Conservation (phyloP, 228 moss, liverwort and hornwort genomes). For the Sphagnum fallax region DNA sequence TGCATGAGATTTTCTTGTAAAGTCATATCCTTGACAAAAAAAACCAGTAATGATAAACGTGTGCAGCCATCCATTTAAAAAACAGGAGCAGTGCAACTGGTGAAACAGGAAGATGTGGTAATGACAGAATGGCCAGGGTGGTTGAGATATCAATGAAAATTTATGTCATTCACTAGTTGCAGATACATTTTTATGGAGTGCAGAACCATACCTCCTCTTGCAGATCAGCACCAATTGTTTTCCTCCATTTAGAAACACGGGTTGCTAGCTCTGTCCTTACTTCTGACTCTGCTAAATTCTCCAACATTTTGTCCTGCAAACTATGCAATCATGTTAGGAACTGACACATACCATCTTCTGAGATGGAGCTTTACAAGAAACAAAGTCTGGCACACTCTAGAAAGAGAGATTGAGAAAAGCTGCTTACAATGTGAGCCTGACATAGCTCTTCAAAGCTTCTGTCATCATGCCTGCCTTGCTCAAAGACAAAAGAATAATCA, state of each 20-base stretch:
- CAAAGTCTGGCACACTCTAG: not conserved
- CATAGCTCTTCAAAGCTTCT: conserved; percentile 50
- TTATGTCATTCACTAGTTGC: not conserved
- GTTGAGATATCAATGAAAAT: too few relatives aligned
- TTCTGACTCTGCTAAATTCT: conserved; percentile 31
- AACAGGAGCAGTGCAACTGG: too few relatives aligned
- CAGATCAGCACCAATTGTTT: conserved; percentile 40
- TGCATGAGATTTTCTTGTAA: not conserved
- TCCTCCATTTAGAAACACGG: conserved; percentile 46
- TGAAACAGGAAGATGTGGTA: too few relatives aligned
- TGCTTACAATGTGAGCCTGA: conserved; percentile 38
- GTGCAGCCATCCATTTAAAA: too few relatives aligned
- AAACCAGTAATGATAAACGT: too few relatives aligned
- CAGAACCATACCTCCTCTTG: conserved; percentile 17
- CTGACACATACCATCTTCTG: too few relatives aligned
- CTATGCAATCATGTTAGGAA: too few relatives aligned
- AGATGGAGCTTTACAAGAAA: too few relatives aligned
- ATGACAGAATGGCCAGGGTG: too few relatives aligned
- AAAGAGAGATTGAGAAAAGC: not conserved
- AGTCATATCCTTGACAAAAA: too few relatives aligned
- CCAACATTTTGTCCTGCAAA: conserved; percentile 39
- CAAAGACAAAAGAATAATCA: conserved; percentile 8
- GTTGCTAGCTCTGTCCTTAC: conserved; percentile 36
- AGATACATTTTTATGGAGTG: not conserved
- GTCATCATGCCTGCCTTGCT: conserved; percentile 9